Percentiles rank a stretch among this genome's conserved stretches.
phyloP scores from a whole-genome alignment of 2,329 filamentous ascomycete genomes.

The Parascedosporium putredinis region DNA sequence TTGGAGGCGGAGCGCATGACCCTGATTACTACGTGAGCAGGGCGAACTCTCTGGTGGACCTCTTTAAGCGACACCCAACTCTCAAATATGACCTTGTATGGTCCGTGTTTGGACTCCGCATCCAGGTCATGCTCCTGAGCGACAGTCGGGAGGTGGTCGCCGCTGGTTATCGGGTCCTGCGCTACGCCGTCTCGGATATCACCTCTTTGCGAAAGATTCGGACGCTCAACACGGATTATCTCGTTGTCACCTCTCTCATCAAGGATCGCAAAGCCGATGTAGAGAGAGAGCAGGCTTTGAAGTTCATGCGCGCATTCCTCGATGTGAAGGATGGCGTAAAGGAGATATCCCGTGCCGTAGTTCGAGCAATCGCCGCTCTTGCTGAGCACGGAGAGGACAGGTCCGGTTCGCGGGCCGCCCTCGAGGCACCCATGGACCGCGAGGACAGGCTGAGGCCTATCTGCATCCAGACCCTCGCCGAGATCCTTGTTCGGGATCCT shows the following conservation, averaged over 20 bases:
- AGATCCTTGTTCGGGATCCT: constrained; percentile 82
- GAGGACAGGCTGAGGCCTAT: constrained; percentile 83
- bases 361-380: constrained; percentile 81
- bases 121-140: constrained; percentile 92
- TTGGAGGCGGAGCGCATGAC: constrained; percentile 79
- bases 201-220: constrained; percentile 83
- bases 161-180: constrained; percentile 83
- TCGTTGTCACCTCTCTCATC: constrained; percentile 83
- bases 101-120: constrained; percentile 85
- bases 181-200: constrained; percentile 89
- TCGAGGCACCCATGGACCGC: constrained; percentile 53
- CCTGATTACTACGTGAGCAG: constrained; percentile 90
- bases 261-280: constrained; percentile 97
- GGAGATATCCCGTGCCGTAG: constrained; percentile 78
- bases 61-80: constrained; percentile 89
- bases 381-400: constrained; percentile 83
- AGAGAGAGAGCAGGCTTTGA: constrained; percentile 91
- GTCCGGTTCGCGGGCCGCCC: constrained; percentile 42
- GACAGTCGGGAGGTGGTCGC: constrained; percentile 94
- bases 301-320: constrained; percentile 88
- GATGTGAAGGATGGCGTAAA: constrained; percentile 88
- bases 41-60: constrained; percentile 83
- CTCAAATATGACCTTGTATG: constrained; percentile 95
- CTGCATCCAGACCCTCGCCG: constrained; percentile 83
- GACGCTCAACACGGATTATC: constrained; percentile 77